These are phyloP conservation scores for Amanita subjunquillea DNA, from an alignment of 768 basidiomycete species.

Conservation along the genomic window DNA sequence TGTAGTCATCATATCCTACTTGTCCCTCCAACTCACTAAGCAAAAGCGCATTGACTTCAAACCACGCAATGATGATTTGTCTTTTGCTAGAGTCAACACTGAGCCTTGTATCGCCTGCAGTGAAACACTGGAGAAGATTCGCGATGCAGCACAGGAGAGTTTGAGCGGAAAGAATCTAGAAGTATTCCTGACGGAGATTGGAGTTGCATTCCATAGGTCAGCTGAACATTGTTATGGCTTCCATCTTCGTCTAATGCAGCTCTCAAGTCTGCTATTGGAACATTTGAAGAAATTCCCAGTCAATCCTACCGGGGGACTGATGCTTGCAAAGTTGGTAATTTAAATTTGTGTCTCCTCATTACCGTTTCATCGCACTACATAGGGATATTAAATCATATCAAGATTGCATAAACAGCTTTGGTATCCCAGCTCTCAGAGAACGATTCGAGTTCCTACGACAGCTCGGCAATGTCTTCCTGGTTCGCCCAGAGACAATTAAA, in stretches of 20 bases:
- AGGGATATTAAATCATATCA: slow-evolving; percentile 97
- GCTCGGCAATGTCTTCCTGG: slow-evolving; percentile 93
- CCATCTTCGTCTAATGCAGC: slow-evolving; percentile 4
- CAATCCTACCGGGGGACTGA: slow-evolving; percentile 90
- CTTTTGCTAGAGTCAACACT: slow-evolving; percentile 90
- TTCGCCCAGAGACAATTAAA: slow-evolving; percentile 89
- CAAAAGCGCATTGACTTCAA: slow-evolving; percentile 97
- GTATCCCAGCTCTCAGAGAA: slow-evolving; percentile 75
- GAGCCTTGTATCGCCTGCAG: slow-evolving; percentile 87
- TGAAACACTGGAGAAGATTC: slow-evolving; percentile 73
- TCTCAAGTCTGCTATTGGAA: slow-evolving; percentile 72
- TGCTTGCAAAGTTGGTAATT: slow-evolving; percentile 84
- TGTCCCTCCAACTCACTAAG: slow-evolving; percentile 68
- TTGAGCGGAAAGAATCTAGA: slow-evolving; percentile 92
- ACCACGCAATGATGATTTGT: slow-evolving; percentile 90
- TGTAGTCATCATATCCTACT: slow-evolving; percentile 64
- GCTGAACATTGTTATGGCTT: slow-evolving; percentile 1
- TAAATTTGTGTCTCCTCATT: neutral
- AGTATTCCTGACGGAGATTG: slow-evolving; percentile 86
- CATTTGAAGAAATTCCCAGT: slow-evolving; percentile 96
- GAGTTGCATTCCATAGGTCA: slow-evolving; percentile 87
- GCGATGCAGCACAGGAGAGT: slow-evolving; percentile 63
- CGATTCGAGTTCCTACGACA: slow-evolving; percentile 98
- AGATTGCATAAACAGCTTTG: slow-evolving; percentile 77
- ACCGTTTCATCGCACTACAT: neutral